These are phyloP conservation scores for Suzukiozyma palmioleophila DNA, from an alignment of 1,139 yeast genomes.

Conservation along the genomic window DNA sequence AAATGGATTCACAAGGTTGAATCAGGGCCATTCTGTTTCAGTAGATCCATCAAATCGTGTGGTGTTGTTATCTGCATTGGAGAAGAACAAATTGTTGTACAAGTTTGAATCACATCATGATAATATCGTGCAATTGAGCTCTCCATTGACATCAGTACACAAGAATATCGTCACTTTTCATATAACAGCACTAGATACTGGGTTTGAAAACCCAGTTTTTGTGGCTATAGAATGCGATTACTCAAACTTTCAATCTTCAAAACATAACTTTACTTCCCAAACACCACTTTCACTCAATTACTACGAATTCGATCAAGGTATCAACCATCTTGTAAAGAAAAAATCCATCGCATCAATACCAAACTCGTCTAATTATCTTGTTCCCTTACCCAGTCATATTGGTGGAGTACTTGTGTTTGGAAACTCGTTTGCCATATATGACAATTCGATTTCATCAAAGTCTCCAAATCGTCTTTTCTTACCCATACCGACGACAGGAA, in stretches of 20 bases:
- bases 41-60: slow-evolving; percentile 76
- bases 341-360: slow-evolving; percentile 41
- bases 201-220: slow-evolving; percentile 77
- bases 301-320: slow-evolving; percentile 82
- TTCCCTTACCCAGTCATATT: slow-evolving; percentile 30
- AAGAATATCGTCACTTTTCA: slow-evolving; percentile 51
- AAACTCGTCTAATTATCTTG: slow-evolving; percentile 23
- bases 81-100: slow-evolving; percentile 66
- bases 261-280: slow-evolving; percentile 16
- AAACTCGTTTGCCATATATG: slow-evolving; percentile 25
- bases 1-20: slow-evolving; percentile 67
- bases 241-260: slow-evolving; percentile 10
- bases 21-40: slow-evolving; percentile 75
- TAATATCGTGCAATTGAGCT: slow-evolving; percentile 47
- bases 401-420: slow-evolving; percentile 42
- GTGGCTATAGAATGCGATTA: slow-evolving; percentile 75
- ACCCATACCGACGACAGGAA: slow-evolving; percentile 46
- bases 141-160: slow-evolving; percentile 70
- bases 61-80: slow-evolving; percentile 65
- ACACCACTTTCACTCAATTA: slow-evolving; percentile 40
- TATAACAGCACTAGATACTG: slow-evolving; percentile 64
- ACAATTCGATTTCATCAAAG: slow-evolving; percentile 10
- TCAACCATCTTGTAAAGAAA: slow-evolving; percentile 62
- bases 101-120: slow-evolving; percentile 27
- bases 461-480: slow-evolving; percentile 10